Evolutionary conservation across 306 rosid species (phyloP), one percentile per base, ranked within the genome.

Genomic region (Vigna hirtella): DNA sequence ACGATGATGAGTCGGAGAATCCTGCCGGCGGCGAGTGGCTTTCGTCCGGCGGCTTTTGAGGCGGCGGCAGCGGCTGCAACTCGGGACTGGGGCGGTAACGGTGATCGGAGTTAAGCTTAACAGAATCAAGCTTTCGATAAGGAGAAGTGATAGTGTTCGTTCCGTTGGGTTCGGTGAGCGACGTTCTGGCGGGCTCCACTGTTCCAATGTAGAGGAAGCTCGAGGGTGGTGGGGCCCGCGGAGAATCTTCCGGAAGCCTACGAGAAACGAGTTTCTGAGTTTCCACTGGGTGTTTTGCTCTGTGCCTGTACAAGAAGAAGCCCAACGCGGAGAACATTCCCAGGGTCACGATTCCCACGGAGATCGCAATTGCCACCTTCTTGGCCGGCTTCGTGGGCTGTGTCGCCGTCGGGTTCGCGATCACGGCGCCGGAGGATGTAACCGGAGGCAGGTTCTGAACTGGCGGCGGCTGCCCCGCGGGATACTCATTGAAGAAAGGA

Each of bases 71-170:
- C 1, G 99, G 99, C 70, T 95, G 99, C 81, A 95, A 72, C 78
- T 95, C 99, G 0, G 99, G 99, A 47, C 99, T 95, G 3, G 92
- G 97, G 13, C 97, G 93, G 79, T 91, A 89, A 81, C 93, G 92
- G 43, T 88, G 89, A 43, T 88, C 90, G 53, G 93, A 88, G 77
- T 4, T 65, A 7, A 78, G 81, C 78, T 88, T 89, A 9, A 83
- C 24, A 15, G 97, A 85, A 75, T 88, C 78, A 30, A 89, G 81
- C 26, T 86, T 87, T 16, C 76, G 83, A 81, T 88, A 86, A 52
- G 96, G 93, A 0, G 92, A 88, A 58, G 81, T 82, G 85, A 68
- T 87, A 15, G 1, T 2, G 45, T 68, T 87, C 12, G 58, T 83
- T 17, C 71, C 87, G 30, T 64, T 50, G 14, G 51, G 48, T 52